Evolutionary conservation across 257 asterid genomes (phyloP).

Genomic region (Dorcoceras hygrometricum): DNA sequence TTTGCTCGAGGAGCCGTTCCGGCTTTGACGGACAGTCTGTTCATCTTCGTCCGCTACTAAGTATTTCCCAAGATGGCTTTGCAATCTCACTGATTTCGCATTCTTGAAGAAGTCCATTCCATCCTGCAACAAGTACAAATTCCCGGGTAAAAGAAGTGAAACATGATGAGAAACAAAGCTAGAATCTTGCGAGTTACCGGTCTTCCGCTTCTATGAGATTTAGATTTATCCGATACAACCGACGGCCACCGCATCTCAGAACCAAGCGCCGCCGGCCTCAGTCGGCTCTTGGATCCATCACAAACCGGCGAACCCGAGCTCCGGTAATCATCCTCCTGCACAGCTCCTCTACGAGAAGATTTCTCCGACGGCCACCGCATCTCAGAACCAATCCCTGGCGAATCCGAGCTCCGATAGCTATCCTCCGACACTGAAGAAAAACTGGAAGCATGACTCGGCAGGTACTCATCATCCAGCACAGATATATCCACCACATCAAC

Average conservation of each 20-base stretch:
- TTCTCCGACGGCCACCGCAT: constrained; percentile 11
- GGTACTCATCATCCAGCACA: constrained; percentile 28
- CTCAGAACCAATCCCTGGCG: constrained; percentile 19
- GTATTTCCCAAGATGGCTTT: constrained; percentile 62
- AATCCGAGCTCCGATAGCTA: constrained; percentile 20
- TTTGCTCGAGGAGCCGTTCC: constrained; percentile 49
- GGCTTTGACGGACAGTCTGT: constrained; percentile 55
- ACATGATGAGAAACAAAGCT: not conserved
- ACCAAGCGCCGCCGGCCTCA: constrained; percentile 18
- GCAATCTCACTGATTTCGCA: constrained; percentile 57
- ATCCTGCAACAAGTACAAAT: constrained; percentile 12
- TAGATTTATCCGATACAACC: constrained; percentile 25
- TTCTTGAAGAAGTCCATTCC: constrained; percentile 60
- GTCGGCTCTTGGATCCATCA: too few species aligned
- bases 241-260: constrained; percentile 34
- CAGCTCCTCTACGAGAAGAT: too few species aligned
- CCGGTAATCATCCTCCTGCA: too few species aligned
- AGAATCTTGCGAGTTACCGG: constrained; percentile 17
- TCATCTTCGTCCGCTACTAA: constrained; percentile 61
- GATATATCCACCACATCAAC: constrained; percentile 47
- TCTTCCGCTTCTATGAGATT: constrained; percentile 21
- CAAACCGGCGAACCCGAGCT: too few species aligned
- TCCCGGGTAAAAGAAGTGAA: not conserved
- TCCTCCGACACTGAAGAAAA: constrained; percentile 24
- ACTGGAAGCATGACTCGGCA: constrained; percentile 38